Percentiles rank a stretch among this genome's conserved stretches.
phyloP scores from a whole-genome alignment of 805 yeast genomes.

The Pichia sporocuriosa region DNA sequence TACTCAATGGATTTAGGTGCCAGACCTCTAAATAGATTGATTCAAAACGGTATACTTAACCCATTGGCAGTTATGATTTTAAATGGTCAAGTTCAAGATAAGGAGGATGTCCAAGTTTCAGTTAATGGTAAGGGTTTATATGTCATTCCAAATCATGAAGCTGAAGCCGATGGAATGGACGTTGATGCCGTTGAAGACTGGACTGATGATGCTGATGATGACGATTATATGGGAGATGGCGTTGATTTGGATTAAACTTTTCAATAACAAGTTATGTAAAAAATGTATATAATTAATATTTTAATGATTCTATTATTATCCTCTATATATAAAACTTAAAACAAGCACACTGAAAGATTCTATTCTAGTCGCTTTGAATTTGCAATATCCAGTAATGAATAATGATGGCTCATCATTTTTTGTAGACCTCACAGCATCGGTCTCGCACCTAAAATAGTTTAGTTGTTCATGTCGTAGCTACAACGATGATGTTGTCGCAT shows the following conservation, averaged over 20 bases:
- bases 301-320: not conserved
- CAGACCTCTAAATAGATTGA: slow-evolving; percentile 87
- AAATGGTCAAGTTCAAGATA: slow-evolving; percentile 80
- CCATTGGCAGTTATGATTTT: slow-evolving; percentile 82
- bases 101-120: slow-evolving; percentile 72
- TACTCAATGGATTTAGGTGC: slow-evolving; percentile 95
- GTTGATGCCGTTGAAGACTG: slow-evolving; percentile 52
- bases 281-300: not conserved
- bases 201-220: slow-evolving; percentile 58
- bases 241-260: slow-evolving; percentile 21
- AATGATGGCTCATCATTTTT: too few species aligned
- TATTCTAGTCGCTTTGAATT: too few species aligned
- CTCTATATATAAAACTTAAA: too few species aligned
- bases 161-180: slow-evolving; percentile 44
- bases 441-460: too few species aligned
- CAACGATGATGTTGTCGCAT: too few species aligned
- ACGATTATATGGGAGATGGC: slow-evolving; percentile 29
- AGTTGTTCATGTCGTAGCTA: too few species aligned
- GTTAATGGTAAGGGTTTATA: slow-evolving; percentile 57
- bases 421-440: too few species aligned
- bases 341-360: too few species aligned
- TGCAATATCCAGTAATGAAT: too few species aligned
- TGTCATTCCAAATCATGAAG: slow-evolving; percentile 82
- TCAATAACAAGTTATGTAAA: not conserved
- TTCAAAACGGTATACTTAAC: slow-evolving; percentile 83